Evolutionary conservation across 2,329 filamentous ascomycete genomes (phyloP).

Genomic region (Aspergillus cejpii): DNA sequence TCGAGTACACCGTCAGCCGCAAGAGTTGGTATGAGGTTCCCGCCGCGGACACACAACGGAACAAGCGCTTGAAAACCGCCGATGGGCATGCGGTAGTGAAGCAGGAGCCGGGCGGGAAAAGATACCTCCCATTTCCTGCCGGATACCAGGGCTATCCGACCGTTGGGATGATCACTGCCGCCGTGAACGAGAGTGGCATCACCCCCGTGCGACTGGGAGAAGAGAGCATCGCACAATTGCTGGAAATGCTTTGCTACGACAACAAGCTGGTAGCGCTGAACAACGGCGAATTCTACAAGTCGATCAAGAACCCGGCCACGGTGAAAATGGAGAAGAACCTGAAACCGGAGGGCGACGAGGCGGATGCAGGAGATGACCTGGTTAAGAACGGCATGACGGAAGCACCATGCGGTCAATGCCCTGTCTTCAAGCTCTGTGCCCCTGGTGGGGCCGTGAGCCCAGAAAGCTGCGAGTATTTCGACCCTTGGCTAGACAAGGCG

Average conservation of each 20-base stretch:
- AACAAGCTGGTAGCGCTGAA: slow-evolving; percentile 64
- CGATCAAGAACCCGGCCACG: slow-evolving; percentile 36
- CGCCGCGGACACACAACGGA: slow-evolving; percentile 32
- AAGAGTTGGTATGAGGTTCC: slow-evolving; percentile 61
- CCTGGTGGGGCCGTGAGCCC: slow-evolving; percentile 87
- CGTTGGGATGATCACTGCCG: slow-evolving; percentile 65
- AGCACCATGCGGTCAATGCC: slow-evolving; percentile 83
- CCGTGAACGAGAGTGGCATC: slow-evolving; percentile 62
- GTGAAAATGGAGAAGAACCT: slow-evolving; percentile 32
- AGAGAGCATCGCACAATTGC: slow-evolving; percentile 72
- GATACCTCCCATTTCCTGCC: slow-evolving; percentile 49
- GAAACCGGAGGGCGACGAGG: slow-evolving; percentile 25
- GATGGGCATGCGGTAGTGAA: slow-evolving; percentile 29
- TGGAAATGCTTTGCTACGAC: slow-evolving; percentile 85
- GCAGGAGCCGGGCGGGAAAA: slow-evolving; percentile 23
- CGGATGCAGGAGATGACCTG: slow-evolving; percentile 36
- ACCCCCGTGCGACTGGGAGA: slow-evolving; percentile 64
- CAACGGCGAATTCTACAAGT: slow-evolving; percentile 46
- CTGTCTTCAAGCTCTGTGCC: slow-evolving; percentile 86
- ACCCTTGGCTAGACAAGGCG: slow-evolving; percentile 62
- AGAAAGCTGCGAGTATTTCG: slow-evolving; percentile 85
- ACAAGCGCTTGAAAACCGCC: slow-evolving; percentile 38
- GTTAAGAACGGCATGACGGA: slow-evolving; percentile 74
- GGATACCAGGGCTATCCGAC: slow-evolving; percentile 76
- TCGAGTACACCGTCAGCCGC: slow-evolving; percentile 66